Evolutionary conservation across 805 yeast species (phyloP), one percentile per base, ranked within the genome.

Genomic region (Ogataea angusta): DNA sequence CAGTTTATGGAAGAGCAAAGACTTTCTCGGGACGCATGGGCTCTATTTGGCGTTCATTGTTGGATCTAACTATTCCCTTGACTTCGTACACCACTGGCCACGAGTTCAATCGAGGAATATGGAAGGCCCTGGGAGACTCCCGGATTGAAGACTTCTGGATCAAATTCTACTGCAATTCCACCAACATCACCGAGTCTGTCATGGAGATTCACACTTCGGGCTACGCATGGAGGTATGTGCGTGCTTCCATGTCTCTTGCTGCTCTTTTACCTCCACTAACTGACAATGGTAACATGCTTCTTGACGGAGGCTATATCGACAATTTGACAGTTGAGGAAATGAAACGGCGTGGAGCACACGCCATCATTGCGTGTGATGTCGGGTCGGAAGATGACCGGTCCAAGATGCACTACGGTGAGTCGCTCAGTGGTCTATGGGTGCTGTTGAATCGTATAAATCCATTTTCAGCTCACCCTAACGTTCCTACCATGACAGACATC

Each of bases 141-240:
- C 81, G 96, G 54, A 88, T 91, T 49, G 99, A 91, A 59, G 99
- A 91, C 59, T 91, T 91, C 60, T 91, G 99, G 99, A 73, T 91
- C 45, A 80, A 75, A 46, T 91, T 77, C 60, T 91, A 78, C 58
- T 81, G 93, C 55, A 91, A 93, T 58, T 87, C 98, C 1, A 91
- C 99, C 12, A 91, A 91, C 58, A 87, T 91, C 38, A 93, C 99
- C 3, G 85, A 89, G 49, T 90, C 97, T 0, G 78, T 88, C 16
- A 93, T 91, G 95, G 99, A 93, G 52, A 78, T 91, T 19, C 99
- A 91, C 57, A 78, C 87, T 5, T 74, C 82, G 26, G 99, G 99
- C 2, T 87, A 86, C 56, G 90, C 95, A 10, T 91, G 99, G 99
- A 69, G 97, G 47, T 93, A 85, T 52, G 84, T 91, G 33, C 70